Conservation (phyloP, 768 basidiomycete genomes). For the Lactarius hatsudake region DNA sequence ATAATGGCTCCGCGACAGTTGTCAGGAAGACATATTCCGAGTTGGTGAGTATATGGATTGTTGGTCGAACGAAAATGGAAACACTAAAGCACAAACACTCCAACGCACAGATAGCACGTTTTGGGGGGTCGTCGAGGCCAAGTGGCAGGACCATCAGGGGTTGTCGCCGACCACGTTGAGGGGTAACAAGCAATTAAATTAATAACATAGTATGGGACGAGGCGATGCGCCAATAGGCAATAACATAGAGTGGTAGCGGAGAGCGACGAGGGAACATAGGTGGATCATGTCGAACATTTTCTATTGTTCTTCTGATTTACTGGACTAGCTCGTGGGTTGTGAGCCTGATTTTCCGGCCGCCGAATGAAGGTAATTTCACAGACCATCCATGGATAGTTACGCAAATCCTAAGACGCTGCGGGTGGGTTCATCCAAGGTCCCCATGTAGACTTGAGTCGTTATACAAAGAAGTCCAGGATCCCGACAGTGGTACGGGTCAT, state of each 20-base stretch:
- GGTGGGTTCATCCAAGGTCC: too few relatives aligned
- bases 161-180: not conserved
- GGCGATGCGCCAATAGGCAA: not conserved
- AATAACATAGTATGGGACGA: not conserved
- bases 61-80: not conserved
- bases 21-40: not conserved
- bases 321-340: too few relatives aligned
- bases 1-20: not conserved
- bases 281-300: too few relatives aligned
- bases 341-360: too few relatives aligned
- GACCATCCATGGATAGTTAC: too few relatives aligned
- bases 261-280: too few relatives aligned
- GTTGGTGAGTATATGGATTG: not conserved
- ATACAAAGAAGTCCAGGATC: too few relatives aligned
- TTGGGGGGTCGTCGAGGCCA: not conserved
- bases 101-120: not conserved
- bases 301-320: too few relatives aligned
- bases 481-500: too few relatives aligned
- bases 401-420: too few relatives aligned
- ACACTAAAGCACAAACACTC: not conserved
- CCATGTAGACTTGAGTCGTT: too few relatives aligned
- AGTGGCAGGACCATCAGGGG: not conserved
- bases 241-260: not conserved
- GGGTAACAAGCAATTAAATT: not conserved
- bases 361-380: too few relatives aligned